Base-by-base conservation (phyloP, 768 basidiomycete species). In the Phlegmacium glaucopus region DNA sequence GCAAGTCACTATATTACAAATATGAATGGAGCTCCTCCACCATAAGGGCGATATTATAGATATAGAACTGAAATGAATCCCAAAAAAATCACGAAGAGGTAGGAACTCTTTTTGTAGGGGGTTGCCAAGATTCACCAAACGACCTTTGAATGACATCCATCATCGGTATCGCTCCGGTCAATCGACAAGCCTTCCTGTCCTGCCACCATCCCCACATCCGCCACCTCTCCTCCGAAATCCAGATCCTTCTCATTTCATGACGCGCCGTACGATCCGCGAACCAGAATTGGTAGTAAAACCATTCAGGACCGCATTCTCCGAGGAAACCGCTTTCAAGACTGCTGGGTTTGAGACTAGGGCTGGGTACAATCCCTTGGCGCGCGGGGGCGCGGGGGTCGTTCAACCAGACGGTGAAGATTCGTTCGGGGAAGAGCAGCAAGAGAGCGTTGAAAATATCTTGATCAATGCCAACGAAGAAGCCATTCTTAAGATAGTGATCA, bases 391-490 rank as follows among this genome's bases (percentile, higher is more conserved):
- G 48, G 39, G 64, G 65, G 37, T 63, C 58, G 17, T 53, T 54
- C 6, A 61, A 54, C 69, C 72, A 76, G 22, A 78, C 67, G 1
- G 72, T 67, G 12, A 58, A 42, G 57, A 81, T 64, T 15, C 72
- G 71, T 4, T 65, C 57, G 2, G 80, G 74, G 58, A 71, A 70
- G 35, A 79, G 71, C 26, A 66, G 55, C 32, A 63, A 47, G 22
- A 66, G 55, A 27, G 61, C 48, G 39, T 64, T 81, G 57, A 81
- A 74, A 28, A 83, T 50, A 0, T 74, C 74, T 56, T 82, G 77
- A 60, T 82, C 81, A 54, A 80, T 79, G 8, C 80, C 79, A 13
- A 79, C 76, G 53, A 82, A 82, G 8, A 66, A 52, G n/a, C 64
- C 65, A n/a, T 61, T 62, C 6, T 61, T 56, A 32, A 79, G 70